Base-by-base conservation (phyloP, 352 stramenopile species). In the Phytophthora sansomeana region DNA sequence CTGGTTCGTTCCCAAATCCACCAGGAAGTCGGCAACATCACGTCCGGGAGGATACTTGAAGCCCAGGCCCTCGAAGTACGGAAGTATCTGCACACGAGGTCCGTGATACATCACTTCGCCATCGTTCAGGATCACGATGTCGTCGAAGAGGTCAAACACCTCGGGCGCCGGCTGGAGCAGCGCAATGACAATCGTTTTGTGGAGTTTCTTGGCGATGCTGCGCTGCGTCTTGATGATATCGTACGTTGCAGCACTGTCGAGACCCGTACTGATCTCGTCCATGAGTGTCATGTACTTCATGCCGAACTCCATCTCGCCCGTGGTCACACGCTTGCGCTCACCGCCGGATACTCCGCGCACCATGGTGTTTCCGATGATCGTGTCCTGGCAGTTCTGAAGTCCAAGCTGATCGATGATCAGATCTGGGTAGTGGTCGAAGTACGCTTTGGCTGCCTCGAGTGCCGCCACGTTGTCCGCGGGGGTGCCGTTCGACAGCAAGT, bases 201-300 rank as follows among this genome's bases (percentile, higher is more conserved):
- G 64, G 4, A 68, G 24, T 0, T 42, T 68, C 14, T 68, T 72
- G 5, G 64, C 64, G 39, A 72, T 73, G 6, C 59, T 47, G 0
- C 69, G 69, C 52, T 78, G 65, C 2, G 64, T 78, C 26, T 24
- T 74, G 36, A 77, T 74, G 52, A 77, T 77, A 48, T 77, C 64
- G 42, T 63, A 77, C 5, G 68, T 81, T 48, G 93, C 32, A 81
- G 74, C 51, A 90, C 72, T 74, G 92, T 92, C 56, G 67, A 98
- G 84, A 7, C 95, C 95, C 10, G 92, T 98, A 58, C 83, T 96
- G 68, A 98, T 97, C 74, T 97, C 88, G 60, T 98, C 94, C 68
- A 88, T 86, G 44, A 95, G 86, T n/a, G 84, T 73, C 38, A 97
- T 77, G 56, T 81, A 85, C 64, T 87, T 82, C 49, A 80, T 74